Evolutionary conservation across 257 asterid species (phyloP).

Genomic region (Salvia splendens): DNA sequence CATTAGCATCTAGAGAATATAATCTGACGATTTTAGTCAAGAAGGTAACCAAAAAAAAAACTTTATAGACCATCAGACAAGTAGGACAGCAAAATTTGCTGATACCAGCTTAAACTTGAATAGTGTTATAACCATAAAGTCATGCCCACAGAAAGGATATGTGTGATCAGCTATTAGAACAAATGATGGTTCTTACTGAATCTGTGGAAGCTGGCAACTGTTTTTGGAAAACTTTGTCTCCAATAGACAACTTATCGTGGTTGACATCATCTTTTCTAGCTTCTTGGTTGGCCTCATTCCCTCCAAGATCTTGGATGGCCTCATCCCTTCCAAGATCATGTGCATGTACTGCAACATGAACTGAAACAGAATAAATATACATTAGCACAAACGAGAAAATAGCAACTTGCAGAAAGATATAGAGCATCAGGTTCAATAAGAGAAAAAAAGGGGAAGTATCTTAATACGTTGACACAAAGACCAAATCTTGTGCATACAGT

Average conservation of each 20-base stretch:
- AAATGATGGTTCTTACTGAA: constrained; percentile 34
- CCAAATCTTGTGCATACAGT: neutral
- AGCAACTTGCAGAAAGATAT: constrained; percentile 16
- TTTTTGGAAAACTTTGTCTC: constrained; percentile 32
- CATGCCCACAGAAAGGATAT: neutral
- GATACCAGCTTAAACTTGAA: constrained; percentile 23
- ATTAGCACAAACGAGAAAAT: constrained; percentile 13
- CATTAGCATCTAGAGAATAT: constrained; percentile 11
- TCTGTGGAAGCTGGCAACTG: constrained; percentile 30
- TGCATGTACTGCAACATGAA: constrained; percentile 28
- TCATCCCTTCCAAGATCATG: constrained; percentile 32
- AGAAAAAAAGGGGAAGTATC: neutral
- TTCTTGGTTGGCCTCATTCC: constrained; percentile 28
- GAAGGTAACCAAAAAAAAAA: neutral
- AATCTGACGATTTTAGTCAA: neutral
- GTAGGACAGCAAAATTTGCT: constrained; percentile 15
- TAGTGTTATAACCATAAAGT: constrained; percentile 15
- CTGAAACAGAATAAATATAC: constrained; percentile 20
- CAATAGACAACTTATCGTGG: constrained; percentile 34
- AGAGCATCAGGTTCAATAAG: neutral
- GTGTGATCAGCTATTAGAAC: neutral
- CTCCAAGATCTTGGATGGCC: constrained; percentile 29
- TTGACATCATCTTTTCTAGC: constrained; percentile 27
- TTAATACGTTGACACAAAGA: neutral
- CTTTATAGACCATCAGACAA: constrained; percentile 10